Percentiles rank a stretch among this genome's conserved stretches.
Conservation (phyloP, 176 grass and related monocot species). For the Aegilops longissima region DNA sequence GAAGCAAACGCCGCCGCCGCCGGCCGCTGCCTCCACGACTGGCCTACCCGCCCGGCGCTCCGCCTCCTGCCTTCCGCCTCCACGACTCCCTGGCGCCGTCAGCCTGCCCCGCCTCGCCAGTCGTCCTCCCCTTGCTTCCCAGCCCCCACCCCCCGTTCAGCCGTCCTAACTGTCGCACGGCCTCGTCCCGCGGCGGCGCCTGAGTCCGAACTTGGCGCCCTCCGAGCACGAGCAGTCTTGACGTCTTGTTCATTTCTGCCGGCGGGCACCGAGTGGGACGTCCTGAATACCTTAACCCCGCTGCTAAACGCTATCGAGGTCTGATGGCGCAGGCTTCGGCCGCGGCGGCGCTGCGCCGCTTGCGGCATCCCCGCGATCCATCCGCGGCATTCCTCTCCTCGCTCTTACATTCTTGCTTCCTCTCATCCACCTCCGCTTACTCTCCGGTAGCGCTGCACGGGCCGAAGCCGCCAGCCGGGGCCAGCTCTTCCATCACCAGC, state of each 20-base stretch:
- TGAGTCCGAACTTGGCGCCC: neutral
- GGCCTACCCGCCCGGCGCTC: no score
- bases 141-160: neutral
- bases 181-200: no score
- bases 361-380: slow-evolving; percentile 25
- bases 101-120: neutral
- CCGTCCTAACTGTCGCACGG: neutral
- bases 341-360: slow-evolving; percentile 25
- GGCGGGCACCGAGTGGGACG: neutral
- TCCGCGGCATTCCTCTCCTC: slow-evolving; percentile 1
- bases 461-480: neutral
- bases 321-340: slow-evolving; percentile 31
- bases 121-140: neutral
- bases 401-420: neutral
- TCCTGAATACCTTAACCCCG: neutral
- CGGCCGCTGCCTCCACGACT: neutral
- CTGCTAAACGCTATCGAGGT: neutral
- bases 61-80: no score
- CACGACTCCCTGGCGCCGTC: neutral
- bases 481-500: neutral
- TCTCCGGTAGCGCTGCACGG: neutral
- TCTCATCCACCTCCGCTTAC: neutral
- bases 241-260: neutral
- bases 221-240: neutral
- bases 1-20: neutral